A percentile compares a stretch with the other conserved stretches of the same genome.
These are phyloP conservation scores for Epichloe hybrida DNA, from an alignment of 2,329 filamentous ascomycete genomes.

Conservation along the genomic window DNA sequence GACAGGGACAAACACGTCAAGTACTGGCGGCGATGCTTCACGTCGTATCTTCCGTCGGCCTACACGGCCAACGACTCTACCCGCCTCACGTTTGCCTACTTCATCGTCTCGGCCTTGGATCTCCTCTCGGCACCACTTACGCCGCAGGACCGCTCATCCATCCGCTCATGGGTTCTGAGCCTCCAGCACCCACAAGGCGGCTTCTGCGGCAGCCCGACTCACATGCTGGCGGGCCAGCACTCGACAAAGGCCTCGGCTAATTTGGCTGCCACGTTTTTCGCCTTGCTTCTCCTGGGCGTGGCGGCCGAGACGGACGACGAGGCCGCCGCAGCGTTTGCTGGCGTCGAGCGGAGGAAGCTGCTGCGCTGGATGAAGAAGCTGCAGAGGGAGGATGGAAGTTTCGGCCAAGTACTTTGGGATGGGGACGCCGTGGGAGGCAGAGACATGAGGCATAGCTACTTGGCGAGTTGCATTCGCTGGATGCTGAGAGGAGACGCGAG, in stretches of 20 bases:
- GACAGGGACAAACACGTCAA: slow-evolving; percentile 60
- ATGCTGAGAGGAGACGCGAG: slow-evolving; percentile 54
- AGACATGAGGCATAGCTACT: slow-evolving; percentile 81
- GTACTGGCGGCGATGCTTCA: slow-evolving; percentile 86
- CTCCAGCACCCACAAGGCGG: slow-evolving; percentile 80
- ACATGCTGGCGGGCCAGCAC: slow-evolving; percentile 30
- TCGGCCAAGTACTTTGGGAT: slow-evolving; percentile 63
- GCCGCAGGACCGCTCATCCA: slow-evolving; percentile 26
- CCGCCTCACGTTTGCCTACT: slow-evolving; percentile 79
- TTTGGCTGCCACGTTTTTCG: slow-evolving; percentile 86
- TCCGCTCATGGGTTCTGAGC: slow-evolving; percentile 67
- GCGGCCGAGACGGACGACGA: slow-evolving; percentile 27
- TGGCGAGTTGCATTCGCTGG: slow-evolving; percentile 70
- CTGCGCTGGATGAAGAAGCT: slow-evolving; percentile 61
- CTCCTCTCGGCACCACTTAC: slow-evolving; percentile 54
- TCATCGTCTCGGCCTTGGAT: slow-evolving; percentile 76
- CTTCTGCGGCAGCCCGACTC: slow-evolving; percentile 72
- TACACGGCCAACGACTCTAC: slow-evolving; percentile 87
- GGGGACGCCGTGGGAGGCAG: slow-evolving; percentile 57
- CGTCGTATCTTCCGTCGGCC: slow-evolving; percentile 61
- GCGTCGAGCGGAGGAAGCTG: slow-evolving; percentile 54
- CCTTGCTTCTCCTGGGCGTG: slow-evolving; percentile 56
- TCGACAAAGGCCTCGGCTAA: slow-evolving; percentile 45
- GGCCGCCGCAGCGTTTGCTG: slow-evolving; percentile 35
- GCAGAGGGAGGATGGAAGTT: slow-evolving; percentile 77